A percentile compares a stretch with the other conserved stretches of the same genome.
phyloP scores from a whole-genome alignment of 225 moss, liverwort and hornwort species.

The Neckera pumila region DNA sequence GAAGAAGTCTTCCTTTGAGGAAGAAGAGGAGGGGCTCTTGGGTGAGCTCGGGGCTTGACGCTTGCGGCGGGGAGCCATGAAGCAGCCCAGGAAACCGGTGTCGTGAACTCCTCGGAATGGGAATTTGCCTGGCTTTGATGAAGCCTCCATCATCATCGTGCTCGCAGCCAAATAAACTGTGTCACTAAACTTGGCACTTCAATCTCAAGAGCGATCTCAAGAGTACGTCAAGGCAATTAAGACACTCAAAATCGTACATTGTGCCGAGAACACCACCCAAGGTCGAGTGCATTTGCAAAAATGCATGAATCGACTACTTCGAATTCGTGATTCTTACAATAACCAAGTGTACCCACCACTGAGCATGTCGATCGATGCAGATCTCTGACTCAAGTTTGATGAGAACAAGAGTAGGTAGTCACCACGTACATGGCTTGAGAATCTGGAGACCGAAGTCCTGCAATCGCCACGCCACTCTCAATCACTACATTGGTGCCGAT shows the following conservation, averaged over 20 bases:
- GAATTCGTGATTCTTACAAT: background rate
- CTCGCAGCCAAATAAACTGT: background rate
- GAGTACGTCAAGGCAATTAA: background rate
- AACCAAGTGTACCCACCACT: background rate
- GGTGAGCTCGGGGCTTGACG: background rate
- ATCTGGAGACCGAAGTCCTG: no score
- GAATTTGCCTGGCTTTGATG: background rate
- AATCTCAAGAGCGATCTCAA: background rate
- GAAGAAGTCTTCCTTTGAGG: constrained; percentile 1
- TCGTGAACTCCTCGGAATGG: background rate
- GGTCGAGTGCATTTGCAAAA: background rate
- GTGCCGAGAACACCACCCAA: no score
- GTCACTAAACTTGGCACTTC: background rate
- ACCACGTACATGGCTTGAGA: background rate
- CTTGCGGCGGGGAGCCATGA: background rate
- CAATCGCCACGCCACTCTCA: background rate
- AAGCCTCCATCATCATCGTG: background rate
- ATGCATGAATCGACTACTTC: no score
- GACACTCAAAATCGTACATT: background rate
- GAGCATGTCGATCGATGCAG: background rate
- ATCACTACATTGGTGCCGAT: background rate
- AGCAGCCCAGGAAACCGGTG: constrained; percentile 4
- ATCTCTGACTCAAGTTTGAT: background rate
- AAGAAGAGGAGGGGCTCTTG: background rate
- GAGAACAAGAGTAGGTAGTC: background rate